Evolutionary conservation across 305 asterid species (phyloP), one percentile per base, ranked within the genome.

Genomic region (Caryopteris hybrid): DNA sequence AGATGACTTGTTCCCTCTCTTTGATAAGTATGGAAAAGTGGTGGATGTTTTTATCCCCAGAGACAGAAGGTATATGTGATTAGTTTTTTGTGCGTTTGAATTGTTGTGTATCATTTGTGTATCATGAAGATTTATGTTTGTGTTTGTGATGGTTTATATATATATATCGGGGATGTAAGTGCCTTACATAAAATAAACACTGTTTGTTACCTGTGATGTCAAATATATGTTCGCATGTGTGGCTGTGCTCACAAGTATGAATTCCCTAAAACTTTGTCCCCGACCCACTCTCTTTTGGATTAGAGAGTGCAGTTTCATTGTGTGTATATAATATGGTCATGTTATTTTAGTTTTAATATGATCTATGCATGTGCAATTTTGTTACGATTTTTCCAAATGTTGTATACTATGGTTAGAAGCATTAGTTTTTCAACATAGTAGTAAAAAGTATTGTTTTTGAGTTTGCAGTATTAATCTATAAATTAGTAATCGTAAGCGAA

Each of bases 41-140:
- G 99, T 93, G 17, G 99, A 93, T 75, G 97, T 93, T 38, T 93
- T 93, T 75, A 93, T 93, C 61, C 99, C 99, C 41, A 79, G 99
- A 9, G 99, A 93, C 85, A 78, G 97, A 61, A 90, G 99, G 99
- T 93, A 69, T 62, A 21, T 17, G 14, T 34, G 20, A 13, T 54
- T 2, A 8, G 7, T 6, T n/a, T 14, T 12, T 36, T 59, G 13
- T 21, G 3, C 13, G 8, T 5, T 0, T 25, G n/a, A 8, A 2
- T 5, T 5, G 10, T 55, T 20, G 10, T 14, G 14, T 8, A 3
- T 29, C 7, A 31, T 1, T 12, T 9, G 2, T 4, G 6, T 47
- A 6, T 18, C 23, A 23, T 16, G 6, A 33, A 13, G 2, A 17
- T 13, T 55, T 5, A 1, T 6, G 47, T 33, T 17, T 11, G 41